These are phyloP conservation scores for Tulasnella sp. DNA, from an alignment of 768 basidiomycete genomes.

Conservation along the genomic window DNA sequence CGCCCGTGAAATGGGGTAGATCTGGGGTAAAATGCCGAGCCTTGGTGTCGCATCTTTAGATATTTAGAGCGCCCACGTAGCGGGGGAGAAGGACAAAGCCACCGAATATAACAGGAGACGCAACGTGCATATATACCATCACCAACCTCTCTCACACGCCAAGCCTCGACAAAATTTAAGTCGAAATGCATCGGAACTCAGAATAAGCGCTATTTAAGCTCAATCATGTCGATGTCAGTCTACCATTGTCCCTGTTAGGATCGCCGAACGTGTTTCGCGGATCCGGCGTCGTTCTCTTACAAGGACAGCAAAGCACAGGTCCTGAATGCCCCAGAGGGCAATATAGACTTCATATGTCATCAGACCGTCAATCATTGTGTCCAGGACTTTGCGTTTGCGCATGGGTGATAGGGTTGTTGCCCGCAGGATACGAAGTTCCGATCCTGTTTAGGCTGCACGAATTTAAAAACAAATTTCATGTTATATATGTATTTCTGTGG, in stretches of 20 bases:
- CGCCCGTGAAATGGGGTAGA: neutral
- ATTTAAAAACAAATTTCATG: too few relatives aligned
- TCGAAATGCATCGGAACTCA: constrained; percentile 18
- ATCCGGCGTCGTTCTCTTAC: neutral
- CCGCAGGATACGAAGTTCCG: too few relatives aligned
- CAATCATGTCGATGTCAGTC: constrained; percentile 25
- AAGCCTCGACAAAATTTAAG: constrained; percentile 2
- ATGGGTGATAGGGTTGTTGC: too few relatives aligned
- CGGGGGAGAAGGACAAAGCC: neutral
- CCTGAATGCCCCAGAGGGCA: constrained; percentile 69
- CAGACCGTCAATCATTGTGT: too few relatives aligned
- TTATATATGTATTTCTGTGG: too few relatives aligned
- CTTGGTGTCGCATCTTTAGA: neutral
- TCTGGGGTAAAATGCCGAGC: neutral
- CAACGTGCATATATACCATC: too few relatives aligned
- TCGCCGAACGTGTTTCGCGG: neutral
- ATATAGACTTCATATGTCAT: constrained; percentile 99
- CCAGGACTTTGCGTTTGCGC: too few relatives aligned
- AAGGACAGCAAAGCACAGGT: constrained; percentile 45
- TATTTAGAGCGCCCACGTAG: neutral
- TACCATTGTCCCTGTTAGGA: neutral
- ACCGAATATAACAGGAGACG: too few relatives aligned
- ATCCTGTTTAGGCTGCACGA: too few relatives aligned
- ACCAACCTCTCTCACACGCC: constrained; percentile 2
- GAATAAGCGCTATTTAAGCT: neutral